Base-by-base conservation (phyloP, 2,329 filamentous ascomycete species). In the Phoma herbarum region DNA sequence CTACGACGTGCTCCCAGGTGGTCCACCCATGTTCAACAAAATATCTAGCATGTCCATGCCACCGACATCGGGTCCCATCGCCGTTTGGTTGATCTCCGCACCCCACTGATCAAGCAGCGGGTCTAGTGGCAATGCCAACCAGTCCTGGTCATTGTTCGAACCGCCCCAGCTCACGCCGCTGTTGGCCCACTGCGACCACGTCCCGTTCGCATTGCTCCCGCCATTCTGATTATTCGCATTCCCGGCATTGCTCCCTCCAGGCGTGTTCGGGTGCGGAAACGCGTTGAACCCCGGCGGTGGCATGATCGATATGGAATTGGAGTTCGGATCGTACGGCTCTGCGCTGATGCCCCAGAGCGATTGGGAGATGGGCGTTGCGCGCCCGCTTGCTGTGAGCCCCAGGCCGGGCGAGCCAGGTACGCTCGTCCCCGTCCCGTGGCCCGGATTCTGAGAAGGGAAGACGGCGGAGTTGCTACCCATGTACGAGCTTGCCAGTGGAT, bases 51-150 rank as follows among this genome's bases (percentile, higher is more conserved):
- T 80, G 65, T 83, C 81, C 64, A 80, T 76, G 1, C 80, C 63
- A 79, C 89, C 78, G 83, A 90, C 73, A 87, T 92, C 85, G n/a
- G 85, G 85, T 0, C 86, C 86, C 74, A 82, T 84, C 42, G 81
- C 80, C 28, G 81, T 83, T 67, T 81, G 78, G 20, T 83, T 85
- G 22, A 87, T 85, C 52, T 86, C 85, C 1, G 84, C 81, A 12
- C 84, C 84, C 67, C 83, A 83, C 62, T 83, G 83, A 66, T 85
- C 83, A 52, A 87, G 81, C 59, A 88, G 81, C 42, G 85, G 84
- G 70, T 88, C 85, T 3, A 88, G 77, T 1, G 85, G 85, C n/a
- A 88, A 70, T 0, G 86, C 83, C 49, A 88, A 79, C 86, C 86
- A 88, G 71, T 88, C 85, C 39, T 83, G 81, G 56, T 75, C 72